Base-by-base conservation (phyloP, 2,329 filamentous ascomycete species). In the Xylaria sp. region DNA sequence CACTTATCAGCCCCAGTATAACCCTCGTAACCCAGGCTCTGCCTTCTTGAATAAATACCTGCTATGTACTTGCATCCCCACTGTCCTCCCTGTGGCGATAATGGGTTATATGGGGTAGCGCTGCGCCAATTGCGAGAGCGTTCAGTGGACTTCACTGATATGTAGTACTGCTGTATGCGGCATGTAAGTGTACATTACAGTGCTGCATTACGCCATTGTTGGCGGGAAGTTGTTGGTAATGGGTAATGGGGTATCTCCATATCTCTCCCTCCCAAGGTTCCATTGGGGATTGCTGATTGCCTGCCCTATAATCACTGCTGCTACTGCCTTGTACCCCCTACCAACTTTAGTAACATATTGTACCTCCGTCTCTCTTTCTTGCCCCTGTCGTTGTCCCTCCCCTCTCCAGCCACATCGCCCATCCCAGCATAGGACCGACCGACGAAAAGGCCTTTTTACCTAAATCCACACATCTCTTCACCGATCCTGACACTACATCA, bases 401-500 rank as follows among this genome's bases (percentile, higher is more conserved):
- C 60, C 67, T 73, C 75, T 74, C 75, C 75, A 77, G 75, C 75
- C 75, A 77, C 75, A 77, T 73, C 70, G 72, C 73, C 73, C 72
- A 66, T 59, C 60, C 59, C n/a, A 64, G 65, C 23, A 64, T 53
- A 64, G 36, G 53, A 59, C 65, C 45, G 53, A 66, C 50, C 53
- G 59, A 60, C 69, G 64, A 65, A 70, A 71, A 67, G 68, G 68
- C 68, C 70, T 71, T 73, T 75, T 75, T 75, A 74, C 72, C 73
- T 75, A 73, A 73, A 73, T 74, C 73, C 72, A 72, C 71, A 73
- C 67, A 70, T 74, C 72, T 75, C 75, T 76, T 77, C 76, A 77
- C 77, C 76, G 75, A 76, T 76, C 76, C 72, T 73, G 74, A 76
- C 74, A 74, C 73, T 72, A 74, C 74, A 74, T 74, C 64, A 72